These are phyloP conservation scores for Puccinia horiana DNA, from an alignment of 1,284 basidiomycete genomes.

Conservation along the genomic window DNA sequence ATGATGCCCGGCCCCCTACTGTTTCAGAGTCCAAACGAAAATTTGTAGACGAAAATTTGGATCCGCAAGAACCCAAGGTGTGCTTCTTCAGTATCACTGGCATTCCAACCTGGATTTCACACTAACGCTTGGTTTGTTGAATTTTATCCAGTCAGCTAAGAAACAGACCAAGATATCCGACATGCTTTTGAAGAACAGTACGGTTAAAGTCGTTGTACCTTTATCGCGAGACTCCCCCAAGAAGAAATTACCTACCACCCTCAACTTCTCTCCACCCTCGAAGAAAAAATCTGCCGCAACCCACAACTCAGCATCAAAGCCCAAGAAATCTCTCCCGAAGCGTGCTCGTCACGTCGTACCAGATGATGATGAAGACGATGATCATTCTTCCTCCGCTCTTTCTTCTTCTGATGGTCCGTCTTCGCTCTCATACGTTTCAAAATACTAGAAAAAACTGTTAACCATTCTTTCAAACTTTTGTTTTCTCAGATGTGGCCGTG, in stretches of 20 bases:
- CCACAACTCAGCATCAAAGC: background rate
- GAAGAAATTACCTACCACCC: background rate
- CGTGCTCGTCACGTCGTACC: background rate
- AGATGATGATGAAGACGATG: conserved; percentile 7
- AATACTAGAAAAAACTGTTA: background rate
- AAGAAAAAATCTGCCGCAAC: background rate
- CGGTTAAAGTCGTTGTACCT: conserved; percentile 29
- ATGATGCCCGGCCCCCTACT: background rate
- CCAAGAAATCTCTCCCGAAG: conserved; percentile 24
- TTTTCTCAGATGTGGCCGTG: background rate
- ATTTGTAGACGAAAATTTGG: conserved; percentile 10
- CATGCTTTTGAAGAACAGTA: conserved; percentile 7
- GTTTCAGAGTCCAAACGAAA: conserved; percentile 6
- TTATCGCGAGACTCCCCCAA: conserved; percentile 15
- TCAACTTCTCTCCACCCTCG: background rate
- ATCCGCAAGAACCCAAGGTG: background rate
- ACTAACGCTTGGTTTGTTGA: background rate
- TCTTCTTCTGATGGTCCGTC: conserved; percentile 6
- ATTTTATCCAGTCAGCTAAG: background rate
- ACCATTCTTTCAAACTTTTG: background rate
- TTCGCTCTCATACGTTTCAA: background rate
- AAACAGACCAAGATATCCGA: conserved; percentile 31
- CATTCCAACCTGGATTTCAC: background rate
- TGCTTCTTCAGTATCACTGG: background rate
- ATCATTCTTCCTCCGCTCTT: background rate